These are phyloP conservation scores for Ramaria sp. DNA, from an alignment of 768 basidiomycete species.

Conservation along the genomic window DNA sequence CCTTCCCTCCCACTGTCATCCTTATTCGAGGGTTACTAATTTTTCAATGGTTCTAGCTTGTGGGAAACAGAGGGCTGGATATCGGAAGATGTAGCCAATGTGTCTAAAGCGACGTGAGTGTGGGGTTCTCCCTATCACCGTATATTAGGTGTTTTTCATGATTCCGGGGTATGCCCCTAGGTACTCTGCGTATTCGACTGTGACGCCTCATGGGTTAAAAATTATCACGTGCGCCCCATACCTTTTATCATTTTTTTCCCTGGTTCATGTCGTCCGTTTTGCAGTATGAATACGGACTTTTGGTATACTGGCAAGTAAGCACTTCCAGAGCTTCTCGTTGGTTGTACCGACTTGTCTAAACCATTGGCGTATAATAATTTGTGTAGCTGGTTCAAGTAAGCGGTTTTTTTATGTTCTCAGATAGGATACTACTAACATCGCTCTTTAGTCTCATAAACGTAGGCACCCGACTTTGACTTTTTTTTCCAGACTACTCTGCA, in stretches of 20 bases:
- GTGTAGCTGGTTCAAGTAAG: conserved; percentile 9
- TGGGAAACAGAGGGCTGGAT: conserved; percentile 10
- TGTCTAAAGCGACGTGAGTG: conserved; percentile 2
- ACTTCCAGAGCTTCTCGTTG: background rate
- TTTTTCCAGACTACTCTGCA: background rate
- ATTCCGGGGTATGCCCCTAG: too few species aligned
- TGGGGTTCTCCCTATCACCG: too few species aligned
- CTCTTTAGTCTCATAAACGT: conserved; percentile 5
- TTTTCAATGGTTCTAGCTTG: background rate
- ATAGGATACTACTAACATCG: background rate
- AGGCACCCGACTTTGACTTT: background rate
- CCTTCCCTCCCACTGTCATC: background rate
- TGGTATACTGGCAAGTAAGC: conserved; percentile 19
- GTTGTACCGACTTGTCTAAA: background rate
- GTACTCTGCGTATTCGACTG: conserved; percentile 17
- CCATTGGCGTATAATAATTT: background rate
- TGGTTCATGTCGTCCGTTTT: background rate
- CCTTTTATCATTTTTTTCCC: background rate
- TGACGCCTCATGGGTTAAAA: conserved; percentile 15
- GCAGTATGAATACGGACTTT: conserved; percentile 18
- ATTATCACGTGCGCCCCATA: conserved; percentile 14
- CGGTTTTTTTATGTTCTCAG: background rate
- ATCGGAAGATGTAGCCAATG: background rate
- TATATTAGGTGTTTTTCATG: background rate
- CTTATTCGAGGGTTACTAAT: too few species aligned